Evolutionary conservation across 2,329 filamentous ascomycete genomes (phyloP), one percentile per base, ranked within the genome.

Genomic region (Trichoderma guizhouense): DNA sequence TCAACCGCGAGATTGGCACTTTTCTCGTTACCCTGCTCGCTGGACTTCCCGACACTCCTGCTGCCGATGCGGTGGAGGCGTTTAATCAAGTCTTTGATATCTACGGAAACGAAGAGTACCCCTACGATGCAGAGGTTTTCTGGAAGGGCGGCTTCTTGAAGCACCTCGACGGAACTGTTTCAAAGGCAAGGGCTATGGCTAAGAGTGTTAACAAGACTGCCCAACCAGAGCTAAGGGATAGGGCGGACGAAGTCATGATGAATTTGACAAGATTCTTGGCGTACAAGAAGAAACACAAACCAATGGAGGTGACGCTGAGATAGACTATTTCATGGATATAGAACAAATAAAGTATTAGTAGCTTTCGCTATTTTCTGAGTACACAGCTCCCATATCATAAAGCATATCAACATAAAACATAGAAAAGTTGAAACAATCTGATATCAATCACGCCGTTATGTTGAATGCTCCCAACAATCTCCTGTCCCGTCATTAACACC

Each of bases 1-100:
- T 86, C 34, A 92, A 92, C 81, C 86, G 87, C 58, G 88, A 91
- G 71, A 86, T 92, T 69, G 90, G 89, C 62, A 83, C 87, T 18
- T 92, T 92, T 78, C 82, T 92, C 63, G 74, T 92, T 68, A 88
- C 85, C 2, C 79, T 89, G 6, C 80, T 91, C 36, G 82, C 84
- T 36, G 79, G 80, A 11, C 81, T 88, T 21, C 87, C 89, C 6
- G 81, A 85, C 58, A 86, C 86, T 1, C 83, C 88, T 2, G 80
- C 85, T 2, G 89, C 89, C 2, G 88, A 91, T 60, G 84, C 84
- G 6, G 85, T 92, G 36, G 90, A 92, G 80, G 88, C 89, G 18
- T 81, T 92, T 57, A 89, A 92, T 79, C 89, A 91, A 79, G 74
- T 92, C 21, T 91, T 91, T 75, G 90, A 92, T 75, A 85, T 92